Conservation (phyloP, 345 rosid species). For the Linum usitatissimum region DNA sequence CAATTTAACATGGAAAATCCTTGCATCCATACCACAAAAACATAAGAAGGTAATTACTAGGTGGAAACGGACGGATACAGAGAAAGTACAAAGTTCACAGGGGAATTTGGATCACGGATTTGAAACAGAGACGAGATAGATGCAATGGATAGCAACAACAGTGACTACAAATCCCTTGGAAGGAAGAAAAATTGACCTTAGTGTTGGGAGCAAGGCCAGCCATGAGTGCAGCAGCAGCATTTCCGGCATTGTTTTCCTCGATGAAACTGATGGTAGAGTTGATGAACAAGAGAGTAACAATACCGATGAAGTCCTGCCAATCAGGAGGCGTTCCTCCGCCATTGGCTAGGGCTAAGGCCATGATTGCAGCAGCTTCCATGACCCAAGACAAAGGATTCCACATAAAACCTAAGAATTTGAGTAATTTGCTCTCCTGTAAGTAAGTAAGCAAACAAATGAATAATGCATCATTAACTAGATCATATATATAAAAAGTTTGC, state of each 20-base stretch:
- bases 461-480: not conserved
- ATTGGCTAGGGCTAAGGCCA: conserved; percentile 81
- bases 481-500: not conserved
- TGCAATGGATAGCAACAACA: conserved; percentile 1
- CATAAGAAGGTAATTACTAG: too few species aligned
- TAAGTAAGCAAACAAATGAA: not conserved
- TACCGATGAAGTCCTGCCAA: conserved; percentile 92
- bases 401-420: conserved; percentile 91
- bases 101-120: too few species aligned
- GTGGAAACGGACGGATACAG: too few species aligned
- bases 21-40: too few species aligned
- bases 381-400: conserved; percentile 99
- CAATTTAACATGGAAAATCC: too few species aligned
- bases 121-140: not conserved
- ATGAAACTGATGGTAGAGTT: conserved; percentile 93
- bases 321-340: conserved; percentile 75
- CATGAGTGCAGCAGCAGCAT: conserved; percentile 95
- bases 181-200: conserved; percentile 34
- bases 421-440: conserved; percentile 63
- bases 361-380: conserved; percentile 87
- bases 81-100: too few species aligned
- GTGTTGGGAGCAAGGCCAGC: conserved; percentile 91
- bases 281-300: conserved; percentile 50
- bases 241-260: conserved; percentile 88
- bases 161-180: not conserved